Evolutionary conservation across 2,329 filamentous ascomycete genomes (phyloP), one percentile per base, ranked within the genome.

Genomic region (Apiospora rasikravindrae): DNA sequence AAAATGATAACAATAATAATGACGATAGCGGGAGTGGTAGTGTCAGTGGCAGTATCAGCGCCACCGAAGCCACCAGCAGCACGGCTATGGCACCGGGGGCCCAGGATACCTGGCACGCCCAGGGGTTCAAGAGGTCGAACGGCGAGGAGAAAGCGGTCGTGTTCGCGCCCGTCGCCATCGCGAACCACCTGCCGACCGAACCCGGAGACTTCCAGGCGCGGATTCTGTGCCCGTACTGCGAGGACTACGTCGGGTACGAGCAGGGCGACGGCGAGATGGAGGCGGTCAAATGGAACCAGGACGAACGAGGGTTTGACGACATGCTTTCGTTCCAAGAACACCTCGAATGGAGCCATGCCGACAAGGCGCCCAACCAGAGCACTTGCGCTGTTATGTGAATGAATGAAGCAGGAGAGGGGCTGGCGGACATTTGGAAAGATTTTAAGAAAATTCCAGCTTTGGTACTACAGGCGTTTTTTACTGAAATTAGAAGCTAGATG

Each of bases 101-200:
- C 14, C 80, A 80, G 45, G 82, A 85, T 4, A 83, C 86, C 74
- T 90, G 88, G 88, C 87, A 88, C 75, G 86, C 88, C 13, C 83
- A 81, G 0, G 87, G 84, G 0, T 81, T 84, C 47, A 80, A 82
- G 1, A 72, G 80, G 19, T 83, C 83, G n/a, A 81, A 77, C 4
- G 81, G 82, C 13, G 81, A 83, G 71, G 82, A 85, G 70, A 89
- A 89, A 79, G 83, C 82, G 26, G 79, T 90, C 42, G 83, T 91
- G 0, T 90, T 89, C 75, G 86, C 88, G 57, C 88, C 88, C 2
- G 79, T 90, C 33, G 88, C 87, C 45, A 86, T 91, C 64, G 88
- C 88, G 44, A 90, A 89, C 78, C 89, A 91, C 77, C 80, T 87
- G 40, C 82, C 86, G 44, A 88, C 88, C 2, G 78, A 80, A 24